These are phyloP conservation scores for Phytophthora europaea DNA, from an alignment of 352 stramenopile species.

Conservation along the genomic window DNA sequence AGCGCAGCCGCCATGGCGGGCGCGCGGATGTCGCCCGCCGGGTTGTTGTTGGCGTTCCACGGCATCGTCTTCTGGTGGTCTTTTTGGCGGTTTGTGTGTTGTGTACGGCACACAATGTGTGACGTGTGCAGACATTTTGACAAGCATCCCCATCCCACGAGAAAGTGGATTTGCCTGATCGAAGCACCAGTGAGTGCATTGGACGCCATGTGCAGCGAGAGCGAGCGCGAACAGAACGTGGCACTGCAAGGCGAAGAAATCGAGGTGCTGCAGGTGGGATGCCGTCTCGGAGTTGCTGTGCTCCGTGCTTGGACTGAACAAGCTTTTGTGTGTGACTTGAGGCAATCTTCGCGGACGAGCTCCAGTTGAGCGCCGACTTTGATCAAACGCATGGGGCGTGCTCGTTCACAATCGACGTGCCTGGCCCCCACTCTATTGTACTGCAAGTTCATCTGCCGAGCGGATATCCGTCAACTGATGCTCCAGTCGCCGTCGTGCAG, in stretches of 20 bases:
- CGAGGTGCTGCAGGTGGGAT: constrained; percentile 10
- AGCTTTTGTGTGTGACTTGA: neutral
- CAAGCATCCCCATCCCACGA: constrained; percentile 2
- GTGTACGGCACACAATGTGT: constrained; percentile 23
- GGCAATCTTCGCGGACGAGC: constrained; percentile 27
- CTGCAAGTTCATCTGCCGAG: constrained; percentile 66
- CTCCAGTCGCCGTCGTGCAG: constrained; percentile 64
- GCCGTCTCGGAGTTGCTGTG: neutral
- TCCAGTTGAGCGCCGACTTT: constrained; percentile 53
- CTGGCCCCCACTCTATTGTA: constrained; percentile 61
- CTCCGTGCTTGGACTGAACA: too few species aligned
- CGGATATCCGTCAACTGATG: constrained; percentile 62
- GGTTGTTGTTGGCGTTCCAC: constrained; percentile 91
- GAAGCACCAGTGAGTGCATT: constrained; percentile 2
- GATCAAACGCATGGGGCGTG: constrained; percentile 43
- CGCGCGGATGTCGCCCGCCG: constrained; percentile 79
- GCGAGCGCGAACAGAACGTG: constrained; percentile 4
- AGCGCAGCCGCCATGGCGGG: constrained; percentile 71
- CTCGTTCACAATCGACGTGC: constrained; percentile 60
- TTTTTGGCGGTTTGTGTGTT: neutral
- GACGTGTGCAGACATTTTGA: constrained; percentile 18
- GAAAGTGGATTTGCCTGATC: constrained; percentile 3
- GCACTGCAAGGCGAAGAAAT: constrained; percentile 15
- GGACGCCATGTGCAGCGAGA: constrained; percentile 7
- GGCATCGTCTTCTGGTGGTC: constrained; percentile 58